Evolutionary conservation across 352 stramenopile genomes (phyloP).

Genomic region (Phytophthora citrophthora): DNA sequence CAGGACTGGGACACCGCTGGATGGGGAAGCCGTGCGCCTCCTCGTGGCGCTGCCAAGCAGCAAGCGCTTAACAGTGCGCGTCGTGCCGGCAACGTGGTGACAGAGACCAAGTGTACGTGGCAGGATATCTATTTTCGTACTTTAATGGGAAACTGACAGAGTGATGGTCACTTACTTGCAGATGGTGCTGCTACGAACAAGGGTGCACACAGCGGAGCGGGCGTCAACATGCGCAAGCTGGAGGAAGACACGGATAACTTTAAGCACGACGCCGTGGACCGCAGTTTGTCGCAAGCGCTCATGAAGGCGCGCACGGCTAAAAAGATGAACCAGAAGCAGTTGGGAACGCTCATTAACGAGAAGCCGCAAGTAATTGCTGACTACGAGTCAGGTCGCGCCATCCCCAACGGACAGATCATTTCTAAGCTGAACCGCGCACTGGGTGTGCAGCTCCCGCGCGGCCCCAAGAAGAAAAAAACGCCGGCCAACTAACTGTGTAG

Average conservation of each 20-base stretch:
- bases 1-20: constrained; percentile 81
- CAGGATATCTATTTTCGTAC: background rate
- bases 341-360: constrained; percentile 95
- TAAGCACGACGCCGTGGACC: constrained; percentile 88
- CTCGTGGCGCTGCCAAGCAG: constrained; percentile 67
- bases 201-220: constrained; percentile 76
- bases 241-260: constrained; percentile 92
- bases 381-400: constrained; percentile 97
- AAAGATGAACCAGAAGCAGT: constrained; percentile 98
- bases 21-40: constrained; percentile 74
- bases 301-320: constrained; percentile 96
- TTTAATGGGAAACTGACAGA: background rate
- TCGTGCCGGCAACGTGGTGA: constrained; percentile 73
- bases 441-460: constrained; percentile 86
- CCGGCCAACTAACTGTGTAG: constrained; percentile 38
- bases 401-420: constrained; percentile 98
- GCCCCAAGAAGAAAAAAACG: constrained; percentile 71
- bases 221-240: constrained; percentile 90
- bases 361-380: constrained; percentile 97
- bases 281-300: constrained; percentile 91
- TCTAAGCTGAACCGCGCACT: constrained; percentile 96
- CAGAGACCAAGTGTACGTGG: constrained; percentile 74
- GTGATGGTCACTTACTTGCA: constrained; percentile 22
- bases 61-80: constrained; percentile 76
- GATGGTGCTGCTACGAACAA: constrained; percentile 85